These are phyloP conservation scores for Flaveria bidentis DNA, from an alignment of 129 eudicot species.

Conservation along the genomic window DNA sequence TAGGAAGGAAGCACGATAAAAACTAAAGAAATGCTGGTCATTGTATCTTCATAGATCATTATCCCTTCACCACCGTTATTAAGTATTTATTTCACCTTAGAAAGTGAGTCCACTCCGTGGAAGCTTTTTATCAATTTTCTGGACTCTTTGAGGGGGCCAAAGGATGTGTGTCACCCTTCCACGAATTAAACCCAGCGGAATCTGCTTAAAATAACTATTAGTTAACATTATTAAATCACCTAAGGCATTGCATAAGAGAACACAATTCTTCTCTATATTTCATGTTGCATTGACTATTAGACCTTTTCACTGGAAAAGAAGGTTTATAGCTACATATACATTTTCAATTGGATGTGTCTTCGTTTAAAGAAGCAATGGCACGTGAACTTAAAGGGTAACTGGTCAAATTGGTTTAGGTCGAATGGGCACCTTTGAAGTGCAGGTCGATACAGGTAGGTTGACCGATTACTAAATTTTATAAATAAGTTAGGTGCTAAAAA, in stretches of 20 bases:
- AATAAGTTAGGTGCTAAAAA: neutral
- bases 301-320: too few relatives aligned
- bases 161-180: conserved; percentile 81
- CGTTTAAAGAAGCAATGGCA: neutral
- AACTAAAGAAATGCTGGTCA: conserved; percentile 11
- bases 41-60: conserved; percentile 13
- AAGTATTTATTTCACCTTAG: conserved; percentile 26
- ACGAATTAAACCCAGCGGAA: conserved; percentile 82
- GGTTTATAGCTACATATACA: too few relatives aligned
- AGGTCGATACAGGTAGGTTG: neutral
- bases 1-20: neutral
- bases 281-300: too few relatives aligned
- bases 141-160: conserved; percentile 90
- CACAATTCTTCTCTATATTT: too few relatives aligned
- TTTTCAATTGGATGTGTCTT: neutral
- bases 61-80: neutral
- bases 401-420: neutral
- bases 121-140: conserved; percentile 55
- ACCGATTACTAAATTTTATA: neutral
- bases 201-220: conserved; percentile 40
- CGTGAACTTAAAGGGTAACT: neutral
- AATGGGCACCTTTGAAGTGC: neutral
- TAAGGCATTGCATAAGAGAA: too few relatives aligned
- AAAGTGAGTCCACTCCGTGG: conserved; percentile 43
- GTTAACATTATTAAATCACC: conserved; percentile 3